Conservation (phyloP, 768 basidiomycete species). For the Trametes villosa region DNA sequence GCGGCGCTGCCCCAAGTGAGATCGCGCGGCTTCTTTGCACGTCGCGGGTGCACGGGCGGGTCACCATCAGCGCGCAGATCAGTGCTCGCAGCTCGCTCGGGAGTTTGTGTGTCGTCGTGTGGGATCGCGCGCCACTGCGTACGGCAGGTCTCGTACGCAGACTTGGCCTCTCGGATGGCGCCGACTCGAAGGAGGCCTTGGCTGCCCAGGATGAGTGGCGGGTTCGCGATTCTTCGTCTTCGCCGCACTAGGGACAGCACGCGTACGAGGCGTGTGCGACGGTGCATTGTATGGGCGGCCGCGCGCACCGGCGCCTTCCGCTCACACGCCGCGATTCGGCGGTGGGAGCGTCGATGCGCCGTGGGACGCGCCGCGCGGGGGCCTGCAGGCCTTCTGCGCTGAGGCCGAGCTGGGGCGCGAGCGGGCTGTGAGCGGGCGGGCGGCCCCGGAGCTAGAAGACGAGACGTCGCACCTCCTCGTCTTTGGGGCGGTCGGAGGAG, state of each 20-base stretch:
- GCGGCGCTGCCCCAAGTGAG: not conserved
- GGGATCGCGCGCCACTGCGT: not conserved
- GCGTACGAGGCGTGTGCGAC: not conserved
- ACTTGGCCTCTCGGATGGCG: too few relatives aligned
- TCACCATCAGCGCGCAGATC: not conserved
- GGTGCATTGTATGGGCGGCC: not conserved
- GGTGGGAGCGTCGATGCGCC: not conserved
- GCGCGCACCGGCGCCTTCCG: not conserved
- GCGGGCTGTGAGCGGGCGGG: not conserved
- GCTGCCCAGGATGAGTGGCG: not conserved
- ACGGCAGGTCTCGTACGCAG: not conserved
- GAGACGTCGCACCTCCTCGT: not conserved
- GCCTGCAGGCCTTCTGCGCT: not conserved
- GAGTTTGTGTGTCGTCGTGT: conserved; percentile 1
- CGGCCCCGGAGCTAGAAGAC: not conserved
- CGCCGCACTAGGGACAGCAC: not conserved
- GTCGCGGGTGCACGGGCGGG: not conserved
- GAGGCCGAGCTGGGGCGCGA: not conserved
- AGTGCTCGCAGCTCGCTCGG: not conserved
- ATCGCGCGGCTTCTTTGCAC: not conserved
- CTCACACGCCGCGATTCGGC: not conserved
- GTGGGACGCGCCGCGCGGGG: not conserved
- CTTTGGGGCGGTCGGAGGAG: not conserved
- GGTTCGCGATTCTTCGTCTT: not conserved
- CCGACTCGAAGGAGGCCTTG: too few relatives aligned